phyloP scores from a whole-genome alignment of 2,329 filamentous ascomycete species.

The Fusarium ambrosium region DNA sequence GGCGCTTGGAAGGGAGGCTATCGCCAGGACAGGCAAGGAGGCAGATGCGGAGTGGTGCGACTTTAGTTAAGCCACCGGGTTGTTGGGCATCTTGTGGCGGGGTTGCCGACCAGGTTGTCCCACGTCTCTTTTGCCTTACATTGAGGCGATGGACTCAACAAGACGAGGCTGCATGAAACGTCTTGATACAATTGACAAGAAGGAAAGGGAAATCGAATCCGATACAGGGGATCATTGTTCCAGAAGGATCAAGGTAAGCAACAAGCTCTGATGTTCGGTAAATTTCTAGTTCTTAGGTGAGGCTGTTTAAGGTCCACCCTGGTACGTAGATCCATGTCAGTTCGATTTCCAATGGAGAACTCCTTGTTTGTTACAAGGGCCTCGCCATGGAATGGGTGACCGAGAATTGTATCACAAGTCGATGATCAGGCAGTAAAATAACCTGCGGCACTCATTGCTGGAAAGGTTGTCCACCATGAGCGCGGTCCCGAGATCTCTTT shows the following conservation, averaged over 20 bases:
- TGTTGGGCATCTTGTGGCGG: constrained; percentile 30
- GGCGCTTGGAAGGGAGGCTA: constrained; percentile 36
- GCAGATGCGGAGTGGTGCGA: constrained; percentile 33
- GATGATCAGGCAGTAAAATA: background rate
- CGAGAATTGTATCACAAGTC: background rate
- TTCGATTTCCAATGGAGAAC: constrained; percentile 4
- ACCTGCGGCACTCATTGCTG: background rate
- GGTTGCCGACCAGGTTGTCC: constrained; percentile 19
- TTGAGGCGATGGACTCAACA: background rate
- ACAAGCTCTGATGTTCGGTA: background rate
- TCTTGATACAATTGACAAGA: background rate
- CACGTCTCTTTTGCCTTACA: background rate
- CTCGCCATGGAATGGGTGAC: background rate
- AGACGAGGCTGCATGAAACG: background rate
- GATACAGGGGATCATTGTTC: background rate
- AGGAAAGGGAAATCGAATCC: background rate
- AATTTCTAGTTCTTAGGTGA: background rate
- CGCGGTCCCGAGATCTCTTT: background rate
- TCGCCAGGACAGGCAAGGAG: constrained; percentile 35
- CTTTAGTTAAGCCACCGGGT: constrained; percentile 32
- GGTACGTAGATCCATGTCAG: background rate
- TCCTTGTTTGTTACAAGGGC: background rate
- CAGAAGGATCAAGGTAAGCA: background rate
- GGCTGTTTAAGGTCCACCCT: constrained; percentile 3
- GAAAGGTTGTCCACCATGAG: background rate